phyloP scores from a whole-genome alignment of 2,329 filamentous ascomycete species.

The Fusarium sp. region DNA sequence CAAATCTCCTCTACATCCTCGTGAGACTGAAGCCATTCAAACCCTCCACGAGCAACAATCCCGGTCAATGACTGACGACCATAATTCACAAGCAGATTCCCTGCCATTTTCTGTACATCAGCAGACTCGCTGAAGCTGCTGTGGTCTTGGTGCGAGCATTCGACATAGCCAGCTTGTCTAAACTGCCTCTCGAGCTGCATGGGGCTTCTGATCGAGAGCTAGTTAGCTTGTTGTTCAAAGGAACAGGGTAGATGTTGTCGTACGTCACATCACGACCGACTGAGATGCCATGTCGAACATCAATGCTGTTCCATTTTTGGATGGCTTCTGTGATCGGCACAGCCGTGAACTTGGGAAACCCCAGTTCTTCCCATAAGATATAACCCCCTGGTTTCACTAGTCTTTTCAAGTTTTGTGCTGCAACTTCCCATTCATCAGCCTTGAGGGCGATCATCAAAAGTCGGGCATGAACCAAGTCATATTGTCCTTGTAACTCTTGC shows the following conservation, averaged over 20 bases:
- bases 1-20: not conserved
- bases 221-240: not conserved
- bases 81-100: not conserved
- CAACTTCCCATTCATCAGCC: not conserved
- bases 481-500: not conserved
- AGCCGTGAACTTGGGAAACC: constrained; percentile 3
- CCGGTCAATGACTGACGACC: constrained; percentile 7
- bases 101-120: not conserved
- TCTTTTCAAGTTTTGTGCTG: not conserved
- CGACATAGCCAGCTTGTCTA: not conserved
- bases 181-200: constrained; percentile 3
- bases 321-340: constrained; percentile 5
- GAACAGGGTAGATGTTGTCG: not conserved
- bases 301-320: constrained; percentile 10
- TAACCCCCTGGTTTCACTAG: constrained; percentile 6
- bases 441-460: constrained; percentile 10
- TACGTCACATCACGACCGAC: constrained; percentile 5
- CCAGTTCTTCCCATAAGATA: constrained; percentile 13
- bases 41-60: not conserved
- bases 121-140: not conserved
- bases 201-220: not conserved
- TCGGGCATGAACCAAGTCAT: constrained; percentile 11
- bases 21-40: constrained; percentile 6
- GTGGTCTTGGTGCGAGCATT: constrained; percentile 6
- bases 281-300: constrained; percentile 5